phyloP scores from a whole-genome alignment of 257 asterid genomes.

The Solanum virginianum region DNA sequence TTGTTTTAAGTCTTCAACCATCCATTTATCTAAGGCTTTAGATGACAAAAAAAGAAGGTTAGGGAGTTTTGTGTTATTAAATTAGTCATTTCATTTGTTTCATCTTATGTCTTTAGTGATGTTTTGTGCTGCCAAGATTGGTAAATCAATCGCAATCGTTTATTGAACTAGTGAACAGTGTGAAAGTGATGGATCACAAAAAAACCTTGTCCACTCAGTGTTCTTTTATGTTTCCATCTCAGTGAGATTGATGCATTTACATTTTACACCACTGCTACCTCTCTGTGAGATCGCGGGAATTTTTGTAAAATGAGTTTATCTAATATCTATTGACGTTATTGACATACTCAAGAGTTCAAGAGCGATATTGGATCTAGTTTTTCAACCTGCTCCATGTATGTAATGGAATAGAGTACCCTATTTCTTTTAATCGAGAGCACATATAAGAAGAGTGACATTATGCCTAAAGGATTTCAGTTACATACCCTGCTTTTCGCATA shows the following conservation, averaged over 20 bases:
- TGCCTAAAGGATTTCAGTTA: background rate
- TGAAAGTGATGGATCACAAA: background rate
- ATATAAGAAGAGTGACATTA: background rate
- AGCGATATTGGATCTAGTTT: background rate
- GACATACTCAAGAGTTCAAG: background rate
- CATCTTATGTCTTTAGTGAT: background rate
- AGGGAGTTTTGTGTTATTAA: background rate
- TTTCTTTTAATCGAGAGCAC: background rate
- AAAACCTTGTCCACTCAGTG: background rate
- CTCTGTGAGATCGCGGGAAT: background rate
- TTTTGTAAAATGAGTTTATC: background rate
- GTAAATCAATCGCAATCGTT: background rate
- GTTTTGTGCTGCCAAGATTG: background rate
- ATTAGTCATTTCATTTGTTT: background rate
- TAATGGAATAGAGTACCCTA: background rate
- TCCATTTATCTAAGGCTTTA: background rate
- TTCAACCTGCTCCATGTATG: background rate
- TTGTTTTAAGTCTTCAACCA: background rate
- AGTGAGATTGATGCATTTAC: background rate
- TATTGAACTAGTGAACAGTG: background rate
- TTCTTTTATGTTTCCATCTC: background rate
- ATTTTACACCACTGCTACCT: background rate
- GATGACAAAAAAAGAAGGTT: background rate
- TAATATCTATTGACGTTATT: background rate
- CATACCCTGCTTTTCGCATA: constrained; percentile 93